Evolutionary conservation across 306 rosid species (phyloP).

Genomic region (Albizia julibrissin): DNA sequence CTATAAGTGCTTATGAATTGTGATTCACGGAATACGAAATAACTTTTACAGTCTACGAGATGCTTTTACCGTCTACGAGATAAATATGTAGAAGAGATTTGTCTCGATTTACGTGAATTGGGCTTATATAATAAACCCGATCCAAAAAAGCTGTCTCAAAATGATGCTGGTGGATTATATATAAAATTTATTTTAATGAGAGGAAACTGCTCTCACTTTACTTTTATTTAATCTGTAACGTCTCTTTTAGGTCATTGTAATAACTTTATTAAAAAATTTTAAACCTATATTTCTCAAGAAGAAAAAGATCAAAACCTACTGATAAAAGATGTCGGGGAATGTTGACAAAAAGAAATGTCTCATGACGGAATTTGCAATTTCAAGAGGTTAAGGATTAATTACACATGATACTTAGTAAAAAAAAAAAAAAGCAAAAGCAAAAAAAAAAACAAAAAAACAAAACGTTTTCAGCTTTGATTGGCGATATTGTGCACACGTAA

Average conservation of each 20-base stretch:
- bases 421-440: no score
- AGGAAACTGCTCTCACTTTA: no score
- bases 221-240: not conserved
- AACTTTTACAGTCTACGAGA: no score
- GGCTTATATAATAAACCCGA: no score
- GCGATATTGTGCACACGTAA: not conserved
- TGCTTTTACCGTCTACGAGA: no score
- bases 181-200: no score
- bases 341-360: not conserved
- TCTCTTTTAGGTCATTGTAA: not conserved
- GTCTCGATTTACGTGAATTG: no score
- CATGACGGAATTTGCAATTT: not conserved
- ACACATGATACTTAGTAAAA: not conserved
- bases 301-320: not conserved
- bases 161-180: no score
- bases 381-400: not conserved
- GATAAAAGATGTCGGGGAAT: not conserved
- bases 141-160: no score
- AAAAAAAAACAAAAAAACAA: not conserved
- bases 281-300: not conserved
- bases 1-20: no score
- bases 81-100: no score
- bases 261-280: not conserved
- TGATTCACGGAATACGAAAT: no score
- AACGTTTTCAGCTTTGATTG: not conserved